Conservation (phyloP, 495 filamentous ascomycete species). For the Neurospora sublineolata region DNA sequence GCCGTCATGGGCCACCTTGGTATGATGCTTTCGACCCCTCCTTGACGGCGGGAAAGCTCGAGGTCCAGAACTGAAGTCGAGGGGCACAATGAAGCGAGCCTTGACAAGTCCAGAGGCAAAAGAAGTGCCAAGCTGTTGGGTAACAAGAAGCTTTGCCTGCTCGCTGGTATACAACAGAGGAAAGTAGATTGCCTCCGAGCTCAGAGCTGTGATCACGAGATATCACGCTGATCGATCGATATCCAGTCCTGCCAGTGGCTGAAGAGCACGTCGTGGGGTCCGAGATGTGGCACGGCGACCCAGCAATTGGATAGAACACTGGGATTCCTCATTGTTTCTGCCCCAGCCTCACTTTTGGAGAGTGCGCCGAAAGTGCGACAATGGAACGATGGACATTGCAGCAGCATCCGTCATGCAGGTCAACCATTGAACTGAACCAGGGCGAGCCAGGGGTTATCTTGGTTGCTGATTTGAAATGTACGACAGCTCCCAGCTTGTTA, state of each 20-base stretch:
- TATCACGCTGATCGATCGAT: not conserved
- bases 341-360: constrained; percentile 14
- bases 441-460: not conserved
- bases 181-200: not conserved
- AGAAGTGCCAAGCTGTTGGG: not conserved
- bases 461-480: constrained; percentile 5
- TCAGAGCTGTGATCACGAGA: constrained; percentile 1
- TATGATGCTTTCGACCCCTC: not conserved
- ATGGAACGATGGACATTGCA: constrained; percentile 5
- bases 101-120: not conserved
- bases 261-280: constrained; percentile 7
- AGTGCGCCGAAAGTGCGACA: not conserved
- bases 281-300: constrained; percentile 6
- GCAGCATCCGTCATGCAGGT: constrained; percentile 9
- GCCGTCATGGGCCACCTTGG: not conserved
- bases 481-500: not conserved
- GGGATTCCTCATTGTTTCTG: not conserved
- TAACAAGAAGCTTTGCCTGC: not conserved
- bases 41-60: not conserved
- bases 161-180: not conserved
- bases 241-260: constrained; percentile 4
- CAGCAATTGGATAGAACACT: constrained; percentile 9
- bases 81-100: not conserved
- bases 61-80: not conserved
- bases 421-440: constrained; percentile 4